Evolutionary conservation across 2,329 filamentous ascomycete species (phyloP), one percentile per base, ranked within the genome.

Genomic region (Coleophoma cylindrospora): DNA sequence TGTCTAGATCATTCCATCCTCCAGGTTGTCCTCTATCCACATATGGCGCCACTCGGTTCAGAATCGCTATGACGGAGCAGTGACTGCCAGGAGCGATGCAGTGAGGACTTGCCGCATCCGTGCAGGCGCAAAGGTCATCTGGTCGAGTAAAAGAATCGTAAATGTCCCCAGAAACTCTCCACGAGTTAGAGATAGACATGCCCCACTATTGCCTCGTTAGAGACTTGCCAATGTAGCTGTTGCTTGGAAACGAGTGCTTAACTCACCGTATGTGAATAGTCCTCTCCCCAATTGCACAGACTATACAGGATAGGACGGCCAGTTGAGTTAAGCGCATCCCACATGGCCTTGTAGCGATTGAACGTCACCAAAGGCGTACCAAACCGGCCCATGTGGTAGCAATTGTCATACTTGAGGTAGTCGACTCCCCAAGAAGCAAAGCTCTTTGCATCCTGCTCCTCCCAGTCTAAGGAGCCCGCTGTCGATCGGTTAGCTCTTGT

Each of bases 381-480:
- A 32, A 68, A 70, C 50, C 74, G 70, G 13, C 75, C 75, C 52
- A 73, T 65, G 50, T 76, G 76, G 62, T 70, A 76, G 65, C 76
- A 79, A 54, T 78, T 77, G 58, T 78, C 75, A 54, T 77, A 77
- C 57, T 76, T 74, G 6, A 74, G 62, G 50, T 74, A 75, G 55
- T 72, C 69, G 33, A 76, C 71, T 0, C 70, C 74, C 72, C 74
- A 76, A 21, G 61, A 64, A 3, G 75, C 74, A 57, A 71, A 78
- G 2, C 71, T 65, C 12, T 70, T 57, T 2, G 76, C 76, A 56
- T 80, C 76, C 36, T 72, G 66, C 43, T 69, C 64, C 56, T 77
- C 76, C 54, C 73, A 69, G 13, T 70, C 74, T 32, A 74, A 57
- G 9, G 65, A 69, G 2, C 70, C 74, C 3, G 70, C 61, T 44